Evolutionary conservation across 2,329 filamentous ascomycete species (phyloP).

Genomic region (Ceratocystis destructans): DNA sequence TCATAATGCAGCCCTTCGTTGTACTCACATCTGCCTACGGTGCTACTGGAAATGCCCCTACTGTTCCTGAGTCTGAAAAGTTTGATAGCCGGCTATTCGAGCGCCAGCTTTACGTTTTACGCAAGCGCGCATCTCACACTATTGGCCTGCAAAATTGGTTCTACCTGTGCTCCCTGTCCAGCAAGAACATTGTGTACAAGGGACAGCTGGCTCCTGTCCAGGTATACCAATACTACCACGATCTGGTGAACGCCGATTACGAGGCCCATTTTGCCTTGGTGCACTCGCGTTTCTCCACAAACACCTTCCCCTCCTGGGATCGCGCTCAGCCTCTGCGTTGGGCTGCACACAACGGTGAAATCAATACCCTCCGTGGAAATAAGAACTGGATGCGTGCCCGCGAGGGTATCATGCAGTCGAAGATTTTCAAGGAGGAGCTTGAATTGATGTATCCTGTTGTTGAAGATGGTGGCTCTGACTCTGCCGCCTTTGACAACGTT

Average conservation of each 20-base stretch:
- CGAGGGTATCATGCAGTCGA: slow-evolving; percentile 87
- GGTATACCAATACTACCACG: slow-evolving; percentile 97
- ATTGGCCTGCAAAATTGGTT: slow-evolving; percentile 98
- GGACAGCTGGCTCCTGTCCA: slow-evolving; percentile 87
- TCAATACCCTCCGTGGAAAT: slow-evolving; percentile 92
- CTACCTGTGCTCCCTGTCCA: slow-evolving; percentile 89
- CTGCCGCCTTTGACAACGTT: slow-evolving; percentile 93
- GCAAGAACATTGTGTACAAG: slow-evolving; percentile 99
- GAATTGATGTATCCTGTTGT: slow-evolving; percentile 87
- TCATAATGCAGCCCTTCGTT: slow-evolving; percentile 90
- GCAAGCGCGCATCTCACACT: slow-evolving; percentile 88
- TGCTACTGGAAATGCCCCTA: slow-evolving; percentile 55
- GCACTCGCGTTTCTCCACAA: slow-evolving; percentile 94
- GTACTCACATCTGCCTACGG: slow-evolving; percentile 79
- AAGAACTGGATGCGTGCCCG: slow-evolving; percentile 99
- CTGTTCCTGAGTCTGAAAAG: slow-evolving; percentile 54
- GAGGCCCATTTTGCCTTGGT: slow-evolving; percentile 94
- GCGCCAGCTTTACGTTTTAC: slow-evolving; percentile 81
- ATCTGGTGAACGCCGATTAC: slow-evolving; percentile 91
- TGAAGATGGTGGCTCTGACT: slow-evolving; percentile 92
- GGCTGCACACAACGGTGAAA: slow-evolving; percentile 97
- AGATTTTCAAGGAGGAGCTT: slow-evolving; percentile 83
- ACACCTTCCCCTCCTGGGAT: slow-evolving; percentile 97
- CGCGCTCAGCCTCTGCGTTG: slow-evolving; percentile 89
- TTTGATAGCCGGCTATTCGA: slow-evolving; percentile 84